Percentiles rank a stretch among this genome's conserved stretches.
Conservation (phyloP, 345 rosid species). For the Kernera saxatilis region DNA sequence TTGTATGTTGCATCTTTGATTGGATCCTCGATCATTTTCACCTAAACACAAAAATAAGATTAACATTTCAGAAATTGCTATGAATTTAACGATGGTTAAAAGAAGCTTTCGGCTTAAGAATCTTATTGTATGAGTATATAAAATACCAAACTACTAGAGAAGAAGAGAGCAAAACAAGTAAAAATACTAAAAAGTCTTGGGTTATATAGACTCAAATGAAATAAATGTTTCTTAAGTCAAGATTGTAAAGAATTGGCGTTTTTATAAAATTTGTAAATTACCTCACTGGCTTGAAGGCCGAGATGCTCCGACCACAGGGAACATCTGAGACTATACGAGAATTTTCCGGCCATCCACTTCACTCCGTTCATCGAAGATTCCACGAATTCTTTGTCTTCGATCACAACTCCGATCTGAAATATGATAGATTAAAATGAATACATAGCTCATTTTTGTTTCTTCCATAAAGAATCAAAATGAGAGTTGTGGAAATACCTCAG, state of each 20-base stretch:
- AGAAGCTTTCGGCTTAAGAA: neutral
- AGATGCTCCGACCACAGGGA: slow-evolving; percentile 90
- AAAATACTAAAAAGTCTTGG: neutral
- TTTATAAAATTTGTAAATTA: neutral
- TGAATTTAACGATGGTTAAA: neutral
- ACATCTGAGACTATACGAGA: slow-evolving; percentile 65
- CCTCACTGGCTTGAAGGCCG: slow-evolving; percentile 68
- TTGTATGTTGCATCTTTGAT: slow-evolving; percentile 51
- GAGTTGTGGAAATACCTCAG: slow-evolving; percentile 54
- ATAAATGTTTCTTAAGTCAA: neutral
- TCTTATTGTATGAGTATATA: neutral
- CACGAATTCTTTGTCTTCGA: slow-evolving; percentile 79
- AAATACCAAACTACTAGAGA: neutral
- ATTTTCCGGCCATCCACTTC: slow-evolving; percentile 85
- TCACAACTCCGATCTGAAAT: slow-evolving; percentile 71
- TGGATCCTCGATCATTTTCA: slow-evolving; percentile 60
- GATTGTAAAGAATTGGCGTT: neutral
- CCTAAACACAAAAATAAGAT: slow-evolving; percentile 33
- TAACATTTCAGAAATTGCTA: neutral
- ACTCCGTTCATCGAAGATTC: slow-evolving; percentile 70
- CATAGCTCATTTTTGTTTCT: neutral
- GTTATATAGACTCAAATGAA: neutral
- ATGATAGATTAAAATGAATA: neutral
- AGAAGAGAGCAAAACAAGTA: neutral
- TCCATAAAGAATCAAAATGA: neutral